A percentile compares a stretch with the other conserved stretches of the same genome.
phyloP scores from a whole-genome alignment of 495 filamentous ascomycete species.

The Bathelium albidoporum region DNA sequence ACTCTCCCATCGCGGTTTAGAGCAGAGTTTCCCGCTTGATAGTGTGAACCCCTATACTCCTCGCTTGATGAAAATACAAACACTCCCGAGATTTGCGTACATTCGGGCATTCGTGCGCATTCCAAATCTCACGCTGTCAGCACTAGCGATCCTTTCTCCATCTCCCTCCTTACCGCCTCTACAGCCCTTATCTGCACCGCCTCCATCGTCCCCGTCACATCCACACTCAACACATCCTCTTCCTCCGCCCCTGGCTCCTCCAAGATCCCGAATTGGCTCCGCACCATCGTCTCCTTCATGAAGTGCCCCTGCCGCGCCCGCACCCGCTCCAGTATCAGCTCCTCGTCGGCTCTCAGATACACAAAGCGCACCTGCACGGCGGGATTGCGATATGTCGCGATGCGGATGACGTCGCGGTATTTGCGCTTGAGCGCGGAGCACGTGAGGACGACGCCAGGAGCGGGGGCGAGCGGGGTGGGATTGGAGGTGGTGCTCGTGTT shows the following conservation, averaged over 20 bases:
- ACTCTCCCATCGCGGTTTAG: too few relatives aligned
- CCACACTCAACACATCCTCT: conserved; percentile 72
- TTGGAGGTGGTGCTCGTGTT: neutral
- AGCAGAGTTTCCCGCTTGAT: too few relatives aligned
- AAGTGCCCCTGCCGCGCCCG: conserved; percentile 69
- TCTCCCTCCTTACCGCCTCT: conserved; percentile 23
- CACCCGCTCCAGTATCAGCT: conserved; percentile 65
- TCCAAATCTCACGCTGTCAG: neutral
- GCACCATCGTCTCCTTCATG: conserved; percentile 98
- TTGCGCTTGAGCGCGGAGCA: conserved; percentile 94
- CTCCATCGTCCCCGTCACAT: conserved; percentile 56
- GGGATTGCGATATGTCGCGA: conserved; percentile 68
- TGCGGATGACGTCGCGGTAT: conserved; percentile 93
- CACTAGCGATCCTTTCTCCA: neutral
- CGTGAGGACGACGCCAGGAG: conserved; percentile 79
- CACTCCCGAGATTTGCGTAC: too few relatives aligned
- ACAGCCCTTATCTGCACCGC: conserved; percentile 59
- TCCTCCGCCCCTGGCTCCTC: conserved; percentile 73
- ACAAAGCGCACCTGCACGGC: conserved; percentile 82
- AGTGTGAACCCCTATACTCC: too few relatives aligned
- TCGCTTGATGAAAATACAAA: too few relatives aligned
- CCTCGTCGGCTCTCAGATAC: conserved; percentile 71
- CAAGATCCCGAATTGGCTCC: conserved; percentile 74
- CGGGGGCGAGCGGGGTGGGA: conserved; percentile 32
- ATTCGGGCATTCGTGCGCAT: too few relatives aligned